A percentile compares a stretch with the other conserved stretches of the same genome.
Evolutionary conservation across 2,329 filamentous ascomycete species (phyloP).

Genomic region (Aspergillus eucalypticola): DNA sequence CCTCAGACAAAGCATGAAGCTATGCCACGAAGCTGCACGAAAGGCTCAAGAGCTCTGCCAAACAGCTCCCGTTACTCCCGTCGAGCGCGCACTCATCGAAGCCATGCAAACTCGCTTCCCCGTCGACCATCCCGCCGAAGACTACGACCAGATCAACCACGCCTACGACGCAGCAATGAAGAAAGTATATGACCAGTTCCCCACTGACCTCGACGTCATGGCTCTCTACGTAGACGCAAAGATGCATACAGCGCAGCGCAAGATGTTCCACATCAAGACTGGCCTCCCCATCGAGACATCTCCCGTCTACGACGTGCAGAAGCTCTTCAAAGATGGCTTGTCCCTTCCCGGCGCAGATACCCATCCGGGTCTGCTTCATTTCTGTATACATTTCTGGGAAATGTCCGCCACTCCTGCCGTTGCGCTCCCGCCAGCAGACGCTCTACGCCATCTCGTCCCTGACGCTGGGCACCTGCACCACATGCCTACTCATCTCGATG

Average conservation of each 20-base stretch:
- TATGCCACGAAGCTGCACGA: constrained; percentile 44
- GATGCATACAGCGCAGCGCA: constrained; percentile 66
- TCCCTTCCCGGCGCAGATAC: constrained; percentile 46
- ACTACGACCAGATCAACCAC: constrained; percentile 55
- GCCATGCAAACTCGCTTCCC: constrained; percentile 64
- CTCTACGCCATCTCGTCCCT: constrained; percentile 63
- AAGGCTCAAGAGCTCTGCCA: neutral
- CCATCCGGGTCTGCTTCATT: constrained; percentile 70
- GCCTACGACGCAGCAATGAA: constrained; percentile 63
- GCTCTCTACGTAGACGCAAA: constrained; percentile 63
- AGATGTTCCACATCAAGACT: constrained; percentile 60
- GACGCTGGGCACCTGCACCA: constrained; percentile 70
- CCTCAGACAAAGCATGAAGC: constrained; percentile 48
- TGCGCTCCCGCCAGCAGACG: constrained; percentile 62
- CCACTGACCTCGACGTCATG: constrained; percentile 61
- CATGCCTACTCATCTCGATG: constrained; percentile 76
- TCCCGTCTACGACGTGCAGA: constrained; percentile 52
- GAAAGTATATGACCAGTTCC: constrained; percentile 49
- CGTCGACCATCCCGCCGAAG: constrained; percentile 45
- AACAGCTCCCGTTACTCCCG: too few relatives aligned
- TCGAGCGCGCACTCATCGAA: constrained; percentile 22
- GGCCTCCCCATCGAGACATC: constrained; percentile 50
- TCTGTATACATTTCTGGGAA: constrained; percentile 76
- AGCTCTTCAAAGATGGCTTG: constrained; percentile 60
- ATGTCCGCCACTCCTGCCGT: constrained; percentile 67